Base-by-base conservation (phyloP, 2,329 filamentous ascomycete species). In the Arthrobotrys pseudoclavata region DNA sequence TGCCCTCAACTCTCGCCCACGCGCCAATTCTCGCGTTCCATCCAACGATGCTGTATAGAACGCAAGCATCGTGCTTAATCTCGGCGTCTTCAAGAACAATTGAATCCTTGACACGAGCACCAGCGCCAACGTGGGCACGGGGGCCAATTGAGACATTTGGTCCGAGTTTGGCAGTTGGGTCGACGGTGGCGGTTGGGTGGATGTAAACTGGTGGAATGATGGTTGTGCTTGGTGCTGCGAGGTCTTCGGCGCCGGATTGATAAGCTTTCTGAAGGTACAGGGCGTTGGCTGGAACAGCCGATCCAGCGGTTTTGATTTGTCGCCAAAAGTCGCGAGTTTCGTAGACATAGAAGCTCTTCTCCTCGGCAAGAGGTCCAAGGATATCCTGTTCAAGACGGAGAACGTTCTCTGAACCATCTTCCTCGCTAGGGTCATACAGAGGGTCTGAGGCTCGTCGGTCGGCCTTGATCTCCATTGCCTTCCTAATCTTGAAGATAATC, bases 281-380 rank as follows among this genome's bases (percentile, higher is more conserved):
- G 13, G 96, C 96, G 83, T 98, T 98, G 79, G 96, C 96, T 15
- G 96, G 96, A 29, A 99, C 94, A 61, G 96, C 96, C 4, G 95
- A 98, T 76, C 96, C 96, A 76, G 96, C 96, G 1, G 96, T 97
- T 89, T 99, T 99, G 89, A 99, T 98, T 87, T 99, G 96, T 82
- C 96, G 93, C 96, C 96, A 99, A 85, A 99, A 99, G 84, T 98
- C 96, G 86, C 96, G 97, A 80, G 95, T 98, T 87, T 99, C 96
- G 84, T 97, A 92, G 34, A 98, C 96, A 85, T 94, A 98, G 87
- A 99, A 99, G 84, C 96, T 93, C 86, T 97, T 96, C 88, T 90
- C 97, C 85, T 98, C 96, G 79, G 96, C 95, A 82, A 98, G 90
- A 83, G 98, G 95, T 63, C 94, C 92, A 76, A 99, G 88, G 64